Base-by-base conservation (phyloP, 169 alveolate genomes). In the Plasmodium vivax region DNA sequence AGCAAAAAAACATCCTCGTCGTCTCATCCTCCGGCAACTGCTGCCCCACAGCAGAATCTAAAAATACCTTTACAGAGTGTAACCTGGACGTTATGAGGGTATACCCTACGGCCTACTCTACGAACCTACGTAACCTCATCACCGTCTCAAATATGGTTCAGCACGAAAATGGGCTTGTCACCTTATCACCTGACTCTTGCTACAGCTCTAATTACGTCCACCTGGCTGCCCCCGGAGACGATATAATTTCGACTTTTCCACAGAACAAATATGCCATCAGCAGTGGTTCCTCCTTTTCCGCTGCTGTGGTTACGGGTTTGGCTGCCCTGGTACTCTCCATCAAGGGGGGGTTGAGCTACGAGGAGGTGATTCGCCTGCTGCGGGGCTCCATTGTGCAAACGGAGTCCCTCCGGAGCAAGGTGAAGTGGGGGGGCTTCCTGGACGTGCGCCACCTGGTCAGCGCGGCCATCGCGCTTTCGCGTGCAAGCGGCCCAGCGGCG, bases 211-310 rank as follows among this genome's bases (percentile, higher is more conserved):
- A 81, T 3, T 82, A 83, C 56, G 92, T 91, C n/a, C 83, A 91
- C 16, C 19, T 91, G 19, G 95, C 83, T 51, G 92, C 92, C 1
- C 95, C 92, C 2, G 95, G 95, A 9, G 71, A 36, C 14, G 32
- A 91, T 19, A 91, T 91, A 19, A 54, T 81, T 6, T 91, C 95
- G 0, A 81, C 92, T 8, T 79, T 58, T n/a, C 82, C 83, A 30
- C 10, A 16, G 38, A 88, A 80, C 30, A 62, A 71, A 36, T 88
- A 88, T 88, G 94, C 92, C 4, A 62, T 43, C n/a, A 80, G 92
- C 58, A 75, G 88, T 19, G 92, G 88, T 43, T 68, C 94, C 2
- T 88, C 94, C 4, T 82, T 88, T 27, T 88, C 94, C 9, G 88
- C 88, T 51, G 84, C 88, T 23, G 56, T 88, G 43, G 68, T 88